Base-by-base conservation (phyloP, 1,284 basidiomycete genomes). In the Kwoniella shivajii region DNA sequence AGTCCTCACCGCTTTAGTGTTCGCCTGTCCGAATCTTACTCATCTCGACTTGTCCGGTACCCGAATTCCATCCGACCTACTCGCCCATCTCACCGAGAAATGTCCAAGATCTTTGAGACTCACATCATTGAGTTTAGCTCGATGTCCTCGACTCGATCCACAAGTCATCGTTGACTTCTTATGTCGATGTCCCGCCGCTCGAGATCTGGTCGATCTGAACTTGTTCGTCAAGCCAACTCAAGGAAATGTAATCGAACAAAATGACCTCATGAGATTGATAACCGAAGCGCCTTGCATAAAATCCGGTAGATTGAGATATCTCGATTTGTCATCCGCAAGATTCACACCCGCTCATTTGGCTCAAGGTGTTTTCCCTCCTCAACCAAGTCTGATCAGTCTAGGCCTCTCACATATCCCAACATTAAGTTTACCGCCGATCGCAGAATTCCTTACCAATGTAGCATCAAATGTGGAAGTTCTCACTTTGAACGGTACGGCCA, bases 221-320 rank as follows among this genome's bases (percentile, higher is more conserved):
- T 82, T 99, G 2, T 95, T 92, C 67, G 92, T 92, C 44, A 92
- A 96, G 68, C 83, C 83, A 69, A 90, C 92, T 0, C 93, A 90
- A 76, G 83, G 86, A 0, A 91, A 88, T n/a, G 85, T 90, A 0
- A 81, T 99, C 29, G 83, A 84, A 9, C 78, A 80, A 37, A 82
- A 85, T 20, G 87, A 97, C 59, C 82, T 97, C 30, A 67, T 77
- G 22, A 82, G 84, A 22, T 85, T 98, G 50, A 75, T 98, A 53
- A 81, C 83, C 1, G 76, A 79, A 16, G 92, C 92, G 0, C 92
- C 92, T 0, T 92, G 89, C 71, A 89, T 99, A 80, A 79, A 80
- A 13, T 85, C 82, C 31, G 90, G 91, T 16, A 77, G 84, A 52
- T 80, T 98, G 42, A 83, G 86, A 16, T 97, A 94, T 77, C 84